Conservation (phyloP, 768 basidiomycete genomes). For the Tricholoma flavovirens region DNA sequence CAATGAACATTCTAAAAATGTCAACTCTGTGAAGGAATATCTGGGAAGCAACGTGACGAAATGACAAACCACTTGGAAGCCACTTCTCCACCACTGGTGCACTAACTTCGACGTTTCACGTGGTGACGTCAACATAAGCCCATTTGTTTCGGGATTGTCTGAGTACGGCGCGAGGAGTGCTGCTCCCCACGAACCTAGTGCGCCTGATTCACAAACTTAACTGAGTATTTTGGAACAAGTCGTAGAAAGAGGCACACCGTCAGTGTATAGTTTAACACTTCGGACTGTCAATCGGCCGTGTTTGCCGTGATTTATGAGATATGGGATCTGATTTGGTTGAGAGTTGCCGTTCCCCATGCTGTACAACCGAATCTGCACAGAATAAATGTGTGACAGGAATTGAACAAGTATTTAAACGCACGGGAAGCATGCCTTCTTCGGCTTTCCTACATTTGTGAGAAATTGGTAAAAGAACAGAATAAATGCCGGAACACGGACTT, state of each 20-base stretch:
- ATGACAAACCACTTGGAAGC: slow-evolving; percentile 76
- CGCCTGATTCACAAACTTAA: slow-evolving; percentile 40
- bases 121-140: slow-evolving; percentile 59
- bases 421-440: slow-evolving; percentile 61
- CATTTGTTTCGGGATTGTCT: slow-evolving; percentile 66
- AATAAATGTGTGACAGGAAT: not conserved
- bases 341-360: slow-evolving; percentile 51
- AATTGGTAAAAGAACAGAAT: not conserved
- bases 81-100: slow-evolving; percentile 59
- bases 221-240: not conserved
- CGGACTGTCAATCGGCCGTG: slow-evolving; percentile 51
- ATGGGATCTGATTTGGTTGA: slow-evolving; percentile 46
- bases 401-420: slow-evolving; percentile 26
- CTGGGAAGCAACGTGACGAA: not conserved
- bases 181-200: slow-evolving; percentile 89
- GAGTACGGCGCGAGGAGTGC: slow-evolving; percentile 82
- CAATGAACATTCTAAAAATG: slow-evolving; percentile 72
- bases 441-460: slow-evolving; percentile 48
- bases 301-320: slow-evolving; percentile 53
- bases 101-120: slow-evolving; percentile 50
- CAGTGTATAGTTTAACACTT: slow-evolving; percentile 69
- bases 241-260: slow-evolving; percentile 43
- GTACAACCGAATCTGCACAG: slow-evolving; percentile 51
- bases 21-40: not conserved
- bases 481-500: slow-evolving; percentile 34